phyloP scores from a whole-genome alignment of 148 eudicot genomes.

The Camellia lanceoleosa region DNA sequence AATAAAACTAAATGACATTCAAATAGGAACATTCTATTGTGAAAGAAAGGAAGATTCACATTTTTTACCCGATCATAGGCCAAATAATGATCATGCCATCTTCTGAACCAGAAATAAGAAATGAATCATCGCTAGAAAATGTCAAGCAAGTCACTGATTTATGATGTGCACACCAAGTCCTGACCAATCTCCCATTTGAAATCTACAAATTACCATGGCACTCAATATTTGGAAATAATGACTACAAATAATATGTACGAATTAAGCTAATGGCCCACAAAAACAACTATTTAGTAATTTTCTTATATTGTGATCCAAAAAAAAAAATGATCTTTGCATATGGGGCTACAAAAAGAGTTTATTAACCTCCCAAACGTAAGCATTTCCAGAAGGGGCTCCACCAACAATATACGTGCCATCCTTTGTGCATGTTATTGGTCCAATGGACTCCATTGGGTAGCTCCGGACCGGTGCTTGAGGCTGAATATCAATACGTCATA shows the following conservation, averaged over 20 bases:
- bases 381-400: constrained; percentile 26
- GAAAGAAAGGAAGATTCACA: neutral
- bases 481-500: constrained; percentile 8
- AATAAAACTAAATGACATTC: neutral
- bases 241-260: neutral
- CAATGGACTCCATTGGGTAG: constrained; percentile 24
- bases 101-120: constrained; percentile 26
- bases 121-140: constrained; percentile 22
- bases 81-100: constrained; percentile 25
- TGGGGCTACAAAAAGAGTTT: neutral
- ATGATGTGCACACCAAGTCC: constrained; percentile 22
- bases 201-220: constrained; percentile 10
- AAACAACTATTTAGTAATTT: neutral
- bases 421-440: constrained; percentile 20
- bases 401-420: constrained; percentile 27
- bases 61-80: constrained; percentile 19
- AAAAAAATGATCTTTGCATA: no score
- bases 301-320: neutral
- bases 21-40: neutral
- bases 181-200: constrained; percentile 19
- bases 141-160: constrained; percentile 17
- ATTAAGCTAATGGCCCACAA: neutral
- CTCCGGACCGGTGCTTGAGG: constrained; percentile 18
- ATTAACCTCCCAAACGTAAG: no score
- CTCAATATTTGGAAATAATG: neutral